Percentiles rank a stretch among this genome's conserved stretches.
phyloP scores from a whole-genome alignment of 2,329 filamentous ascomycete genomes.

The Aureobasidium sp. region DNA sequence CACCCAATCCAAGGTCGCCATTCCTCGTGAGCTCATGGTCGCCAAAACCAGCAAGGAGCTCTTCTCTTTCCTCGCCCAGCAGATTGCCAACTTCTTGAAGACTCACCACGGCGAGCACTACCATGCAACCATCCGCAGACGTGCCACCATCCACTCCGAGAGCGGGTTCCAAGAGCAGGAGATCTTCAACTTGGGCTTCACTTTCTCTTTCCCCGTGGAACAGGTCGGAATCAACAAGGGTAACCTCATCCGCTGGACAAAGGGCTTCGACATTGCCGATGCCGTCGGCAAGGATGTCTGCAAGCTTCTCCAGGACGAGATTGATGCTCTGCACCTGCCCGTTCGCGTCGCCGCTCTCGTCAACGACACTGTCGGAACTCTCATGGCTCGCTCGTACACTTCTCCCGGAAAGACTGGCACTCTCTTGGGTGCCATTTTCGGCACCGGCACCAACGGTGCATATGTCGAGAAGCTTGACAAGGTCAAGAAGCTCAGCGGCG shows the following conservation, averaged over 20 bases:
- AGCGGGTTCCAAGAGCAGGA: constrained; percentile 62
- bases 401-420: constrained; percentile 81
- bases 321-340: constrained; percentile 77
- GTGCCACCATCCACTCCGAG: constrained; percentile 53
- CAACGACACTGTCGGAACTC: constrained; percentile 94
- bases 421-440: constrained; percentile 92
- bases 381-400: constrained; percentile 96
- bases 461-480: constrained; percentile 89
- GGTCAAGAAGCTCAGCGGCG: constrained; percentile 63
- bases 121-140: constrained; percentile 53
- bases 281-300: constrained; percentile 93
- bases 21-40: constrained; percentile 84
- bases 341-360: constrained; percentile 93
- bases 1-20: constrained; percentile 84
- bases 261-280: constrained; percentile 96
- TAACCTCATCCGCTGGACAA: constrained; percentile 92
- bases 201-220: constrained; percentile 94
- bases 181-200: constrained; percentile 93
- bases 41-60: constrained; percentile 80
- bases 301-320: constrained; percentile 77
- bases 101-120: constrained; percentile 87
- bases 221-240: constrained; percentile 95
- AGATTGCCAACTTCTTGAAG: constrained; percentile 82
- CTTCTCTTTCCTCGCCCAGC: constrained; percentile 85
- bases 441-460: constrained; percentile 93